These are phyloP conservation scores for Prunus mongolica DNA, from an alignment of 306 rosid genomes.

Conservation along the genomic window DNA sequence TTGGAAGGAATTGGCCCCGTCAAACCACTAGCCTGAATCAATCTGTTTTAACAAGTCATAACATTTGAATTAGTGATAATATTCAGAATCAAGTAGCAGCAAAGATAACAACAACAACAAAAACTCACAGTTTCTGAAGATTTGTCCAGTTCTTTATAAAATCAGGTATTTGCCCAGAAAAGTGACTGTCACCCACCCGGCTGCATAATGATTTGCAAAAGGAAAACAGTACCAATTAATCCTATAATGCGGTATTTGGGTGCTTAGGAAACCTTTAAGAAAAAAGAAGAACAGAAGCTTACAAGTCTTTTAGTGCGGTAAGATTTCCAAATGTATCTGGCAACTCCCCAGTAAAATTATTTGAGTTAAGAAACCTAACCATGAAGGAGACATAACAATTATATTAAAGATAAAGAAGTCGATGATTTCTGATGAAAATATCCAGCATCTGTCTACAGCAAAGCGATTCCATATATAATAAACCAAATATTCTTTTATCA, in stretches of 20 bases:
- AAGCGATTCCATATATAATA: neutral
- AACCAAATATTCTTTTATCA: neutral
- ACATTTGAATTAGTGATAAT: constrained; percentile 1
- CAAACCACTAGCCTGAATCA: constrained; percentile 71
- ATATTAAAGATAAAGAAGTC: neutral
- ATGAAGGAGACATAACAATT: neutral
- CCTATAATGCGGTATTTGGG: neutral
- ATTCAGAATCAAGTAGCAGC: neutral
- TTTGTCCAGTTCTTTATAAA: constrained; percentile 54
- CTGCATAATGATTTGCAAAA: constrained; percentile 32
- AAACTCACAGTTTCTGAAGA: constrained; percentile 44
- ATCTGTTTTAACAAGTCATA: constrained; percentile 31
- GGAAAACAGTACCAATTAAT: neutral
- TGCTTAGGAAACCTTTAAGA: neutral
- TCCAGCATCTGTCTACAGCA: neutral
- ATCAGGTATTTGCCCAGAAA: constrained; percentile 31
- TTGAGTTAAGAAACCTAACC: constrained; percentile 50
- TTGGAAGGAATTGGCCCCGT: constrained; percentile 69
- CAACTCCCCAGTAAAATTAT: constrained; percentile 59
- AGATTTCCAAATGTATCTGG: constrained; percentile 54
- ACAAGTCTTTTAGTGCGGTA: constrained; percentile 46
- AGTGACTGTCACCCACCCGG: constrained; percentile 53
- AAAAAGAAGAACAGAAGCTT: constrained; percentile 24
- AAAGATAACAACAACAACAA: neutral
- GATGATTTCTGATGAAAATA: neutral